Base-by-base conservation (phyloP, 1,284 basidiomycete species). In the Phenoliferia sp. region DNA sequence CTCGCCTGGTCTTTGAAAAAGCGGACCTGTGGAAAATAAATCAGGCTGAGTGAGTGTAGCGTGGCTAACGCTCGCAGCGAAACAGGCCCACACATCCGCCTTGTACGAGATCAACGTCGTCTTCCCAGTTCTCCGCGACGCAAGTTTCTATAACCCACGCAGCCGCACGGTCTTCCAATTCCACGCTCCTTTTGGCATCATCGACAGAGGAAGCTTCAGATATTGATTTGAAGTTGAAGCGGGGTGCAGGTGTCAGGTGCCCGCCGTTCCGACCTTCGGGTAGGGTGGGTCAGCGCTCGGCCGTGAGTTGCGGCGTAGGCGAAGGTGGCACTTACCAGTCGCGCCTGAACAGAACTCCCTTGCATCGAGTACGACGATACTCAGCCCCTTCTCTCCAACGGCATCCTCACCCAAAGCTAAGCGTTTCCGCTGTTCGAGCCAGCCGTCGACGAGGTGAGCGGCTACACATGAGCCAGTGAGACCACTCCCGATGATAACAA, bases 281-380 rank as follows among this genome's bases (percentile, higher is more conserved):
- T 7, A 5, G 5, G 22, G 16, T 19, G 35, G 32, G 29, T 22
- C 17, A 34, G 36, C 29, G 29, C 36, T 36, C 31, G 12, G 10
- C 2, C 16, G 29, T 10, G 22, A 19, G 5, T 52, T 26, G 48
- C 32, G 39, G 28, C 5, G 16, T 28, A 32, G 17, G 17, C 35
- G 19, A 55, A 59, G n/a, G 10, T 33, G 28, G 48, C 17, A 74
- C 78, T 61, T 67, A 87, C 88, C 89, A 59, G 89, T 91, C 31
- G 89, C 90, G n/a, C 89, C 90, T 39, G 87, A 86, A 76, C 89
- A 90, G 75, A 91, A 90, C 66, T 89, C 86, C 74, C 89, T 81
- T 3, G 88, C 90, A 75, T 91, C 89, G 17, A 91, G 76, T 17
- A 91, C 81, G 4, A 85, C 84, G 1, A 85, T 81, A 48, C 80